Base-by-base conservation (phyloP, 2,329 filamentous ascomycete species). In the Pyrenophora tritici-repentis region DNA sequence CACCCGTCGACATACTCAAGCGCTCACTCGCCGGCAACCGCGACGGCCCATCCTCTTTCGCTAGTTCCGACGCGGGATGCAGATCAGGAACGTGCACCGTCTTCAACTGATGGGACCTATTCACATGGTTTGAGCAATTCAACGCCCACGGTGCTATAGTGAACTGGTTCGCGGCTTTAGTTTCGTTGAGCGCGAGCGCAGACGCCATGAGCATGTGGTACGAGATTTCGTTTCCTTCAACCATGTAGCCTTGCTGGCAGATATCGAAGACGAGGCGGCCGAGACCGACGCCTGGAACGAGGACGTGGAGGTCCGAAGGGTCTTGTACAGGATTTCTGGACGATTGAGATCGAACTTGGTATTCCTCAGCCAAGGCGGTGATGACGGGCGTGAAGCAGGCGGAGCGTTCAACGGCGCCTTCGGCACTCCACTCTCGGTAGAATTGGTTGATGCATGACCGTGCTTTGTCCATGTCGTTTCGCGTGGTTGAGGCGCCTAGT, bases 131-230 rank as follows among this genome's bases (percentile, higher is more conserved):
- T 5, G 90, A 96, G 72, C 97, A 96, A 38, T 85, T 86, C 57
- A 94, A 83, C 3, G 91, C 84, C 83, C 93, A 99, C 0, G 94
- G 94, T 66, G 88, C 90, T 43, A 99, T 80, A 7, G 79, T 84
- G 73, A 91, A 90, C 55, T 88, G 80, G 13, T 81, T 80, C 0
- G 82, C 82, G 2, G 72, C 68, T 0, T 77, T 63, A 4, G 86
- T 89, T 62, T 80, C 81, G 71, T 93, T 92, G 40, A 92, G 82
- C 13, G 92, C 83, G 68, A 89, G 84, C 56, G 83, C 83, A 50
- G 90, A 95, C 1, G 91, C 91, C 50, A 97, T 80, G n/a, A 99
- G 83, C 71, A 96, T 91, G 72, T 99, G 94, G 68, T 96, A 97
- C 2, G 92, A 97, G 55, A 97, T 96, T 75, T 99, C 78, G 68